phyloP scores from a whole-genome alignment of 148 eudicot species.

The Dysphania ambrosioides region DNA sequence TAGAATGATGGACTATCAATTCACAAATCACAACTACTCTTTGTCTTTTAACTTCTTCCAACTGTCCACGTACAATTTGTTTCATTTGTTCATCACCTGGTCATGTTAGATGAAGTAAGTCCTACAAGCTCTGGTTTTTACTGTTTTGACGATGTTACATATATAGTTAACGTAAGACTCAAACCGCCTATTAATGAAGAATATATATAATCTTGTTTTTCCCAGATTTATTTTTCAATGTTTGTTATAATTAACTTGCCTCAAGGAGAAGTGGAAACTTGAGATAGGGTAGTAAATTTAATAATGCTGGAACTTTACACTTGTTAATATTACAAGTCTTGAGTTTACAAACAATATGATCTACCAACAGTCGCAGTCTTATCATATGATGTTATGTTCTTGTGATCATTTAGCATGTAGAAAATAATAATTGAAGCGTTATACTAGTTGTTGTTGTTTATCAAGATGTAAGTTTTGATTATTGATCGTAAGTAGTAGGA shows the following conservation, averaged over 20 bases:
- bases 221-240: not conserved
- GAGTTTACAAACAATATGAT: conserved; percentile 6
- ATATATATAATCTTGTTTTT: not conserved
- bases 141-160: not conserved
- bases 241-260: conserved; percentile 2
- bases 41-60: conserved; percentile 4
- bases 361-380: too few species aligned
- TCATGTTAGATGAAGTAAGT: too few species aligned
- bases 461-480: too few species aligned
- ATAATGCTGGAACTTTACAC: conserved; percentile 10
- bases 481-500: too few species aligned
- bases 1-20: conserved; percentile 10
- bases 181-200: not conserved
- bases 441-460: not conserved
- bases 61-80: not conserved
- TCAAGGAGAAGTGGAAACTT: conserved; percentile 4
- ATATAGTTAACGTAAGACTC: not conserved
- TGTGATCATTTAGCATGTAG: conserved; percentile 1
- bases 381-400: conserved; percentile 1
- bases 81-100: not conserved
- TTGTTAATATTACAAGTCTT: conserved; percentile 5
- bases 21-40: conserved; percentile 1
- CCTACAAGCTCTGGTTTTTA: not conserved
- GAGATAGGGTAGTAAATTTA: not conserved
- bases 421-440: not conserved